A percentile compares a stretch with the other conserved stretches of the same genome.
These are phyloP conservation scores for Ganoderma leucocontextum DNA, from an alignment of 1,284 basidiomycete species.

Conservation along the genomic window DNA sequence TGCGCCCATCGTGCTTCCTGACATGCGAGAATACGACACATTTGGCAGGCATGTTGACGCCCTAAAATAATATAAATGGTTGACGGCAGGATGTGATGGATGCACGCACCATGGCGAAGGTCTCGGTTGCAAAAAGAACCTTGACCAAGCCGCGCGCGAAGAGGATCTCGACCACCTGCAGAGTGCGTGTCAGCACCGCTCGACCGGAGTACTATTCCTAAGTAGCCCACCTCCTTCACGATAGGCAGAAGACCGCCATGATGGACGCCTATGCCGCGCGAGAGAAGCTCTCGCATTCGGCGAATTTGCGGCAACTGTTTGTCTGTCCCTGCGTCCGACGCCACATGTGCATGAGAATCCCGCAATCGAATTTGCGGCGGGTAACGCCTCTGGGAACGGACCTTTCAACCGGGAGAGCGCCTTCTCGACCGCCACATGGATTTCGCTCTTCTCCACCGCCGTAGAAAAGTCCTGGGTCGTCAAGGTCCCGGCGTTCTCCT, in stretches of 20 bases:
- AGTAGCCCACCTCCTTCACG: constrained; percentile 85
- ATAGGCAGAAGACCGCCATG: constrained; percentile 97
- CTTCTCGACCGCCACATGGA: constrained; percentile 94
- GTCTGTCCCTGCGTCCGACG: constrained; percentile 74
- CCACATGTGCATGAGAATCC: constrained; percentile 6
- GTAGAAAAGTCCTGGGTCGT: constrained; percentile 91
- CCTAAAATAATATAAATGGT: constrained; percentile 54
- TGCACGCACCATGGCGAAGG: constrained; percentile 92
- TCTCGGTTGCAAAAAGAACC: constrained; percentile 97
- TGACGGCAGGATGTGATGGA: constrained; percentile 6
- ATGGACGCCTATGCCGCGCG: constrained; percentile 95
- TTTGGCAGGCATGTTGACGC: constrained; percentile 99
- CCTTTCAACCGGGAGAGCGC: constrained; percentile 93
- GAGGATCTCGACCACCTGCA: constrained; percentile 92
- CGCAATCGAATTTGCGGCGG: background rate
- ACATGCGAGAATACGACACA: constrained; percentile 97
- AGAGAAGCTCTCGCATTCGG: constrained; percentile 91
- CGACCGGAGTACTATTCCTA: background rate
- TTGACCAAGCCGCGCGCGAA: constrained; percentile 98
- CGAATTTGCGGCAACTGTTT: constrained; percentile 95
- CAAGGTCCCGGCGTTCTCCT: constrained; percentile 93
- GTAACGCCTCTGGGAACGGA: constrained; percentile 39
- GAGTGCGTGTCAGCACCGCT: background rate
- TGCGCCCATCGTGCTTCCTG: constrained; percentile 95
- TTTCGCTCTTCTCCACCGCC: constrained; percentile 93